These are phyloP conservation scores for Truncatella angustata DNA, from an alignment of 2,329 filamentous ascomycete genomes.

Conservation along the genomic window DNA sequence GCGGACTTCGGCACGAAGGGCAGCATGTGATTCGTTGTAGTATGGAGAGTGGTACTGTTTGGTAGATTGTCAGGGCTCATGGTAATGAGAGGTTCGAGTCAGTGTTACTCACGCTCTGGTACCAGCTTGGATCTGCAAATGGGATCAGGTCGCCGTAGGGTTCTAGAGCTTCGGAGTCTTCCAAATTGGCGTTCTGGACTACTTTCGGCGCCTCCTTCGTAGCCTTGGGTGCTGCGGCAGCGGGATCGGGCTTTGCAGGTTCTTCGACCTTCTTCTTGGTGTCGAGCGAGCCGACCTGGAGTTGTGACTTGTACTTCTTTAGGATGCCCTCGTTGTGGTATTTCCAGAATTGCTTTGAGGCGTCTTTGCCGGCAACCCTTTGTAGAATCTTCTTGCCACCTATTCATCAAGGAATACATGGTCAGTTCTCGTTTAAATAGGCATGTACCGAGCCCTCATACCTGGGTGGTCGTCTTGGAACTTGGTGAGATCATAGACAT, in stretches of 20 bases:
- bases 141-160: conserved; percentile 84
- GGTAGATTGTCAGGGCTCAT: background rate
- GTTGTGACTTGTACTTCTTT: conserved; percentile 77
- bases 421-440: conserved; percentile 1
- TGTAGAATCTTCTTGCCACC: conserved; percentile 65
- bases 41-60: conserved; percentile 89
- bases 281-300: conserved; percentile 86
- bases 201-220: conserved; percentile 35
- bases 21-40: conserved; percentile 91
- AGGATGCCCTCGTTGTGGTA: conserved; percentile 83
- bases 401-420: conserved; percentile 25
- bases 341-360: conserved; percentile 68
- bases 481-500: conserved; percentile 92
- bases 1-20: conserved; percentile 85
- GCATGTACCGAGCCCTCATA: conserved; percentile 41
- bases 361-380: conserved; percentile 63
- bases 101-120: conserved; percentile 85
- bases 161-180: conserved; percentile 73
- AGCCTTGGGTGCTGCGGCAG: conserved; percentile 39
- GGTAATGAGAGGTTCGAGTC: background rate
- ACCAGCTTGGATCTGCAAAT: conserved; percentile 91
- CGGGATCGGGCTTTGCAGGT: conserved; percentile 47
- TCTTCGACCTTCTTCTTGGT: conserved; percentile 64
- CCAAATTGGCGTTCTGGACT: conserved; percentile 31
- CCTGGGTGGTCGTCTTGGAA: conserved; percentile 85